phyloP scores from a whole-genome alignment of 2,329 filamentous ascomycete species.

The Cladorrhinum sp. region DNA sequence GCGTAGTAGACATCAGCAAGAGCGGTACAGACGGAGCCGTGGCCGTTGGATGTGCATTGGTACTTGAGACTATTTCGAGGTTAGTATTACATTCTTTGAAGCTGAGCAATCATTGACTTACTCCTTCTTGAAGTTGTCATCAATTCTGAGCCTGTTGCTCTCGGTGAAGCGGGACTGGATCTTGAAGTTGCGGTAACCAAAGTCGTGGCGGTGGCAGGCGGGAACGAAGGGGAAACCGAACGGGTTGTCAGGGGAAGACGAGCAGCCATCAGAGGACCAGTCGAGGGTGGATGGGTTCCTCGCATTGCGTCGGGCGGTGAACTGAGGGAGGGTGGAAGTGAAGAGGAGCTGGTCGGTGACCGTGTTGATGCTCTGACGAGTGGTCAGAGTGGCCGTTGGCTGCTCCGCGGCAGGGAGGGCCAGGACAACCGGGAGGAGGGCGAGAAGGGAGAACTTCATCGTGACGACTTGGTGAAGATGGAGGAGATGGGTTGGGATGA shows the following conservation, averaged over 20 bases:
- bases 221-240: conserved; percentile 43
- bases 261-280: conserved; percentile 45
- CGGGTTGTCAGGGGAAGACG: conserved; percentile 42
- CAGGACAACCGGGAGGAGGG: conserved; percentile 20
- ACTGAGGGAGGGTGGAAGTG: conserved; percentile 39
- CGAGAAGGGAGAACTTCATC: conserved; percentile 36
- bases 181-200: conserved; percentile 55
- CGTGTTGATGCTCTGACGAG: conserved; percentile 22
- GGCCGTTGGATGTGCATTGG: conserved; percentile 33
- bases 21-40: conserved; percentile 30
- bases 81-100: no score
- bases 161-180: conserved; percentile 45
- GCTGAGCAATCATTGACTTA: no score
- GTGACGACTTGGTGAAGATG: not conserved
- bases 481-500: not conserved
- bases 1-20: conserved; percentile 42
- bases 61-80: conserved; percentile 33
- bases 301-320: conserved; percentile 40
- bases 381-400: conserved; percentile 2
- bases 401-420: conserved; percentile 10
- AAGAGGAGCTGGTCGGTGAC: conserved; percentile 49
- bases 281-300: conserved; percentile 38
- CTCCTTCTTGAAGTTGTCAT: conserved; percentile 49
- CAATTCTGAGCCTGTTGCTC: conserved; percentile 42
- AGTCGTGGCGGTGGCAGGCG: conserved; percentile 54